Percentiles rank a stretch among this genome's conserved stretches.
phyloP scores from a whole-genome alignment of 1,284 basidiomycete species.

The Coniferiporia sulphurascens region DNA sequence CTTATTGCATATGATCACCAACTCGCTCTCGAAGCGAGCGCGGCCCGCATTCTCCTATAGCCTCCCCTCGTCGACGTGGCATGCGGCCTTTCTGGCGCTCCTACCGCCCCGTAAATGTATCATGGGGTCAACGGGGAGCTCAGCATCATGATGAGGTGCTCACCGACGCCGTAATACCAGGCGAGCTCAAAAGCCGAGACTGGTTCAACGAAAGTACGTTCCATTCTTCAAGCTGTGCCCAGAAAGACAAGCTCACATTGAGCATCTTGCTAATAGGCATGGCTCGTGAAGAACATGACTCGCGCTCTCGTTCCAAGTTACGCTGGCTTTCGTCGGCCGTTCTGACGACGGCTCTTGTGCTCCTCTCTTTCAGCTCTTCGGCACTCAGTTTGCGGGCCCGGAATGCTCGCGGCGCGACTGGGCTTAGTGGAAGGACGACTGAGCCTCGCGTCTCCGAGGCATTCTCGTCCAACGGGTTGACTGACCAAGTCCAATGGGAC shows the following conservation, averaged over 20 bases:
- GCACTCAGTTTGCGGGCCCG: not conserved
- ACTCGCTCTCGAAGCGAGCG: no score
- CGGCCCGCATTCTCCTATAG: no score
- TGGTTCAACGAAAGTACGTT: not conserved
- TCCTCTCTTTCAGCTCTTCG: constrained; percentile 5
- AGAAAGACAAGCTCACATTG: not conserved
- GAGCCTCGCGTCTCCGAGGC: not conserved
- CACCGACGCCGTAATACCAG: no score
- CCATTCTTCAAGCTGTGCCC: not conserved
- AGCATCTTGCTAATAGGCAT: not conserved
- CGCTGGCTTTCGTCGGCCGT: constrained; percentile 8
- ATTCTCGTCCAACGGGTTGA: constrained; percentile 6
- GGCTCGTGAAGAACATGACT: not conserved
- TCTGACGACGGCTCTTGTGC: constrained; percentile 7
- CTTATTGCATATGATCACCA: no score
- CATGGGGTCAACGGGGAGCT: no score
- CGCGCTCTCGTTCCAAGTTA: not conserved
- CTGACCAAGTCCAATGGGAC: constrained; percentile 16
- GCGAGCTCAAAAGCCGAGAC: no score
- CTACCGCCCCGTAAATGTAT: no score
- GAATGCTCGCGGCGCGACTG: not conserved
- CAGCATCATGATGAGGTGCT: no score
- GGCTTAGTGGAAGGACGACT: not conserved
- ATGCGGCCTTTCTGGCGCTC: no score
- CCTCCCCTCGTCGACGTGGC: no score